phyloP scores from a whole-genome alignment of 805 yeast species.

The Candida railenensis region DNA sequence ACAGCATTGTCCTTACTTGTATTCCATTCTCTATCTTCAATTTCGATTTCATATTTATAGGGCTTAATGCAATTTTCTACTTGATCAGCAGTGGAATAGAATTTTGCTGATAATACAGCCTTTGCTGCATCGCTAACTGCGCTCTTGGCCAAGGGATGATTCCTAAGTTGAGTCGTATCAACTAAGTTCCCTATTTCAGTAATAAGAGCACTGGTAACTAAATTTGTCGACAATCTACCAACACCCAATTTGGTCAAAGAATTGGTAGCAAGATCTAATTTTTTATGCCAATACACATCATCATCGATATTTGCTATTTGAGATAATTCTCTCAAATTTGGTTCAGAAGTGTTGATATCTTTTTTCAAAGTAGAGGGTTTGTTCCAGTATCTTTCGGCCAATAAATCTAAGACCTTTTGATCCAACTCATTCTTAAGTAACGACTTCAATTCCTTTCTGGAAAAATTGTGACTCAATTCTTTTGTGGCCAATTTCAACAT shows the following conservation, averaged over 20 bases:
- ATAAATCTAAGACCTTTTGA: conserved; percentile 79
- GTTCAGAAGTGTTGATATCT: conserved; percentile 29
- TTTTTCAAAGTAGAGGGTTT: conserved; percentile 40
- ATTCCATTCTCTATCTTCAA: conserved; percentile 94
- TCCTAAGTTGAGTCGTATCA: conserved; percentile 69
- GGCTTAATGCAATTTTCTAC: conserved; percentile 98
- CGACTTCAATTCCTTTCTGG: conserved; percentile 77
- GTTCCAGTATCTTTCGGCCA: conserved; percentile 94
- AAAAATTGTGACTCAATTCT: conserved; percentile 79
- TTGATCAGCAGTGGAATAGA: conserved; percentile 93
- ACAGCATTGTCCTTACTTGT: conserved; percentile 77
- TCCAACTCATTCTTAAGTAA: conserved; percentile 82
- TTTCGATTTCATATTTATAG: conserved; percentile 93
- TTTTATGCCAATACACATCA: conserved; percentile 83
- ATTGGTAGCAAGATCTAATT: conserved; percentile 79
- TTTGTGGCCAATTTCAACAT: conserved; percentile 80
- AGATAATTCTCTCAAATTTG: conserved; percentile 54
- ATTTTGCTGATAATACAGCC: conserved; percentile 73
- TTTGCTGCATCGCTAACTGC: conserved; percentile 84
- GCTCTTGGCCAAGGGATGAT: conserved; percentile 82
- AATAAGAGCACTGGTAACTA: conserved; percentile 77
- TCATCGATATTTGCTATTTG: conserved; percentile 50
- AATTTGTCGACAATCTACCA: conserved; percentile 82
- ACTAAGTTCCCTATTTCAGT: conserved; percentile 76
- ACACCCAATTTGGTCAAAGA: conserved; percentile 88